Evolutionary conservation across 768 basidiomycete species (phyloP).

Genomic region (Russula dissimulans): DNA sequence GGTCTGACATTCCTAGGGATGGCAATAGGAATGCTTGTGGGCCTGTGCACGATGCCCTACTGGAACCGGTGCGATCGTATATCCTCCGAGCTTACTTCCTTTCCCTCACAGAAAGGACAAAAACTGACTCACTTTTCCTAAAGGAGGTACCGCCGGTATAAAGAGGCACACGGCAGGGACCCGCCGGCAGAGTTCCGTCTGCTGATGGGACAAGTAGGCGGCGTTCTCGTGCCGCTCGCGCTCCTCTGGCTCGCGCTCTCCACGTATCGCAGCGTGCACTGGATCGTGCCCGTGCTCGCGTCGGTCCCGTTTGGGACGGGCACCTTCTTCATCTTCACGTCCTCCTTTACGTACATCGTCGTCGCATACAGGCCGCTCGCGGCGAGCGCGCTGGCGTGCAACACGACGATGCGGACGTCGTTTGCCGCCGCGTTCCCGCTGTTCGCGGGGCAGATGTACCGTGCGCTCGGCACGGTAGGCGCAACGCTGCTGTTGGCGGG

Average conservation of each 20-base stretch:
- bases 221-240: slow-evolving; percentile 49
- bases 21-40: slow-evolving; percentile 37
- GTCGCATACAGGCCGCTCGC: slow-evolving; percentile 43
- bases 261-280: slow-evolving; percentile 37
- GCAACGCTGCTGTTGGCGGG: slow-evolving; percentile 34
- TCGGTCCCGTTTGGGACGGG: slow-evolving; percentile 46
- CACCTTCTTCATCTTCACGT: slow-evolving; percentile 54
- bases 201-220: slow-evolving; percentile 61
- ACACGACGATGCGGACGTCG: slow-evolving; percentile 36
- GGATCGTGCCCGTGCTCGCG: slow-evolving; percentile 39
- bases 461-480: slow-evolving; percentile 29
- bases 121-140: not conserved
- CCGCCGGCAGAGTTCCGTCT: slow-evolving; percentile 61
- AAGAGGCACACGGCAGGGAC: slow-evolving; percentile 32
- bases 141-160: slow-evolving; percentile 33
- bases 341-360: slow-evolving; percentile 53
- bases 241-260: slow-evolving; percentile 52
- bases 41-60: slow-evolving; percentile 33
- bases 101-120: not conserved
- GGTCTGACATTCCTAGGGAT: slow-evolving; percentile 45
- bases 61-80: slow-evolving; percentile 32
- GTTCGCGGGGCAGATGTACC: slow-evolving; percentile 33
- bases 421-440: slow-evolving; percentile 36
- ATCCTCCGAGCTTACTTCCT: not conserved
- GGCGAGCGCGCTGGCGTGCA: slow-evolving; percentile 59